These are phyloP conservation scores for Fusarium marasasianum DNA, from an alignment of 2,329 filamentous ascomycete species.

Conservation along the genomic window DNA sequence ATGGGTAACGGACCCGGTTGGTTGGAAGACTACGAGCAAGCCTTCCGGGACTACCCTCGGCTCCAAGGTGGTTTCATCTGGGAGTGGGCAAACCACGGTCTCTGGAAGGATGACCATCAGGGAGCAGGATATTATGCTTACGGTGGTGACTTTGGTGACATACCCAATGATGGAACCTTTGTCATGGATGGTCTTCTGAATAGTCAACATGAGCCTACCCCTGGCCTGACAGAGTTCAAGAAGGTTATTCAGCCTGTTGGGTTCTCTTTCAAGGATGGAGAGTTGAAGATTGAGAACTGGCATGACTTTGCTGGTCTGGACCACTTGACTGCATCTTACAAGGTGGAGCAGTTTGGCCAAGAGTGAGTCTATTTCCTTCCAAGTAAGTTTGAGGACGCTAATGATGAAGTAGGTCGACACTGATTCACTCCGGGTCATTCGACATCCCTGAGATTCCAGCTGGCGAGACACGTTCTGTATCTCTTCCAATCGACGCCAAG, in stretches of 20 bases:
- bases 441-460: conserved; percentile 53
- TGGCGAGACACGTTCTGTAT: conserved; percentile 48
- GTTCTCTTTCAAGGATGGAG: conserved; percentile 49
- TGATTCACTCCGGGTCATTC: conserved; percentile 50
- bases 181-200: conserved; percentile 69
- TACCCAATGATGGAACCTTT: conserved; percentile 68
- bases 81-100: conserved; percentile 72
- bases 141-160: conserved; percentile 70
- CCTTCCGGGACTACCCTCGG: conserved; percentile 67
- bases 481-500: conserved; percentile 44
- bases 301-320: conserved; percentile 59
- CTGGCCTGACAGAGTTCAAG: conserved; percentile 65
- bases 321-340: conserved; percentile 55
- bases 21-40: conserved; percentile 73
- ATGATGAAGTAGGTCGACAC: conserved; percentile 1
- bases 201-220: conserved; percentile 64
- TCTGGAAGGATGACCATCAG: conserved; percentile 58
- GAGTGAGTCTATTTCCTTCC: conserved; percentile 40
- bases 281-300: conserved; percentile 56
- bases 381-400: not conserved
- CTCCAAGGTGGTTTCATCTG: conserved; percentile 75
- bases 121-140: conserved; percentile 65
- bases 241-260: conserved; percentile 66
- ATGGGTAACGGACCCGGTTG: conserved; percentile 81
- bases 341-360: conserved; percentile 54